Evolutionary conservation across 2,329 filamentous ascomycete genomes (phyloP).

Genomic region (Colletotrichum musicola): DNA sequence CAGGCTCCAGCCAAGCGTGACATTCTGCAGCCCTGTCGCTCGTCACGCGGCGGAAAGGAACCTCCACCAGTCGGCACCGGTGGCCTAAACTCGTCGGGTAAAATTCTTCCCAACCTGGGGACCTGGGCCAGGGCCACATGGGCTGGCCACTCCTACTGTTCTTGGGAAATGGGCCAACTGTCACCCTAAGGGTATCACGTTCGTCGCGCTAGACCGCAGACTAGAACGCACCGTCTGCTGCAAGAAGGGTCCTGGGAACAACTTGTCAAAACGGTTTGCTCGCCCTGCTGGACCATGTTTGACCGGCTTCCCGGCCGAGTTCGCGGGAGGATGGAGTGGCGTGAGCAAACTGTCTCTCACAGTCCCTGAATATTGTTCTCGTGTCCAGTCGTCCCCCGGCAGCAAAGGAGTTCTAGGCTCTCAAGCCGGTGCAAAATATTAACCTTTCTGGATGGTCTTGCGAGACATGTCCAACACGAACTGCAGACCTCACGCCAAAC

Average conservation of each 20-base stretch:
- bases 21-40: slow-evolving; percentile 38
- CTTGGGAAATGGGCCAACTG: background rate
- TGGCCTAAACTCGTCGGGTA: slow-evolving; percentile 30
- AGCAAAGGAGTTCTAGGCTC: too few species aligned
- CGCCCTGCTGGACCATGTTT: too few species aligned
- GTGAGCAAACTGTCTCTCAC: too few species aligned
- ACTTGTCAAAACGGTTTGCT: too few species aligned
- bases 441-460: slow-evolving; percentile 1
- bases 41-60: slow-evolving; percentile 29
- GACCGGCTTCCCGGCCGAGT: too few species aligned
- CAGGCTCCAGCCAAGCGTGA: slow-evolving; percentile 20
- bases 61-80: slow-evolving; percentile 35
- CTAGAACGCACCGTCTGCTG: slow-evolving; percentile 18
- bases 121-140: slow-evolving; percentile 27
- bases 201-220: background rate
- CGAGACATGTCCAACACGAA: slow-evolving; percentile 22
- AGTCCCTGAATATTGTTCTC: too few species aligned
- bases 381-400: too few species aligned
- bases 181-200: slow-evolving; percentile 8
- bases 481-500: slow-evolving; percentile 21
- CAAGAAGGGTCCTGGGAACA: slow-evolving; percentile 32
- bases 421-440: too few species aligned
- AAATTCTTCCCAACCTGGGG: too few species aligned
- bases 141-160: background rate
- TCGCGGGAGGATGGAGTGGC: too few species aligned